These are phyloP conservation scores for Escallonia rubra DNA, from an alignment of 129 eudicot species.

Conservation along the genomic window DNA sequence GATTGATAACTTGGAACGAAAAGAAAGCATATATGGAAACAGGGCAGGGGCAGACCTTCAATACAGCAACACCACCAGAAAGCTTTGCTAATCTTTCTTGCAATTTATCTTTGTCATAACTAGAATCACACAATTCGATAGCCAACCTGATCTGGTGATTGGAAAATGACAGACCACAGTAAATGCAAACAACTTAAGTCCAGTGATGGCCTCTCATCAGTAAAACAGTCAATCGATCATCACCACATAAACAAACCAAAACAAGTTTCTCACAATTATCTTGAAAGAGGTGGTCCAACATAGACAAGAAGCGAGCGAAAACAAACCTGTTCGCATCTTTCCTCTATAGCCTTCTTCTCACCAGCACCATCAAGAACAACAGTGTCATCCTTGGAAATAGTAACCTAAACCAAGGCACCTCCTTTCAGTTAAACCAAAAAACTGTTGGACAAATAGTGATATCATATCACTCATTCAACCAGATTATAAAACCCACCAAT, in stretches of 20 bases:
- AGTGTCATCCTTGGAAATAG: constrained; percentile 78
- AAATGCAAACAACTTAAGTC: not conserved
- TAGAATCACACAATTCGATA: constrained; percentile 73
- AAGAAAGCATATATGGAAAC: not conserved
- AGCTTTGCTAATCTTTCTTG: constrained; percentile 90
- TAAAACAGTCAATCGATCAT: not conserved
- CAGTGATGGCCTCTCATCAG: not conserved
- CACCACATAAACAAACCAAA: no score
- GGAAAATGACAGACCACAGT: not conserved
- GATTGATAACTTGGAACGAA: no score
- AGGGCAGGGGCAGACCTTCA: constrained; percentile 44
- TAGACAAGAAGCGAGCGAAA: not conserved
- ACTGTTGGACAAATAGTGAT: no score
- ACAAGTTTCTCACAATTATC: no score
- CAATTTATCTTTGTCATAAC: constrained; percentile 81
- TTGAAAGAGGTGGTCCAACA: no score
- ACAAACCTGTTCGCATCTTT: constrained; percentile 82
- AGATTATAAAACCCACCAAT: no score
- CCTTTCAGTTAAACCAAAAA: no score
- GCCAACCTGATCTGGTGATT: constrained; percentile 57
- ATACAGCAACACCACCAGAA: constrained; percentile 93
- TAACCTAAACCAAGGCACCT: constrained; percentile 31
- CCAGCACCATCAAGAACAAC: constrained; percentile 88
- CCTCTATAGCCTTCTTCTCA: constrained; percentile 73
- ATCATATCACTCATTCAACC: no score